Evolutionary conservation across 2,329 filamentous ascomycete genomes (phyloP).

Genomic region (Anisogramma anomala): DNA sequence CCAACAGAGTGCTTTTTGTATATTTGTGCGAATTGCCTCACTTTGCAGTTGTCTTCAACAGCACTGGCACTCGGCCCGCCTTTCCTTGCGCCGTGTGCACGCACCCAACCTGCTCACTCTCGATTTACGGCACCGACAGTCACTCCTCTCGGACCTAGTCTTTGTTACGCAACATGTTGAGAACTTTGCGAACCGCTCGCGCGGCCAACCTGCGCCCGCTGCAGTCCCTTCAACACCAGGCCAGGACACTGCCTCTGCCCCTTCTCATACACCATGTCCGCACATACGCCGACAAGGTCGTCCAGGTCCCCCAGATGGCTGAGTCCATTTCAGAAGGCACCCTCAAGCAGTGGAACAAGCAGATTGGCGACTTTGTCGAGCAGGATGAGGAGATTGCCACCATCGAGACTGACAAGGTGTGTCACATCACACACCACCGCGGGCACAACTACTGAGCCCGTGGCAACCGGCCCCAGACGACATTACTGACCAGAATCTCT

Average conservation of each 20-base stretch:
- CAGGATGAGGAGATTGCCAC: conserved; percentile 96
- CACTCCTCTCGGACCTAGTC: not conserved
- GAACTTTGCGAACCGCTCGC: conserved; percentile 20
- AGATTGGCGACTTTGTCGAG: conserved; percentile 87
- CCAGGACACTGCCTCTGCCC: conserved; percentile 28
- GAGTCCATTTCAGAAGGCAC: conserved; percentile 98
- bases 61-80: not conserved
- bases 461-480: not conserved
- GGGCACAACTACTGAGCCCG: not conserved
- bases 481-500: conserved; percentile 3
- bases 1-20: not conserved
- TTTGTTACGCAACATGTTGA: conserved; percentile 9
- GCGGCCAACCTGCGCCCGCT: conserved; percentile 23
- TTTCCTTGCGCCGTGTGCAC: not conserved
- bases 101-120: not conserved
- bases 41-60: not conserved
- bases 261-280: conserved; percentile 45
- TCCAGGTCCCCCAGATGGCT: conserved; percentile 96
- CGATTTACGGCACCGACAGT: not conserved
- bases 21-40: conserved; percentile 1
- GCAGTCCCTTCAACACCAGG: conserved; percentile 19
- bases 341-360: conserved; percentile 85
- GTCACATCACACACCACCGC: conserved; percentile 9
- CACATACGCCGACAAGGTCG: conserved; percentile 64
- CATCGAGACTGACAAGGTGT: conserved; percentile 96